Base-by-base conservation (phyloP, 176 grass and related monocot genomes). In the Ananas comosus region DNA sequence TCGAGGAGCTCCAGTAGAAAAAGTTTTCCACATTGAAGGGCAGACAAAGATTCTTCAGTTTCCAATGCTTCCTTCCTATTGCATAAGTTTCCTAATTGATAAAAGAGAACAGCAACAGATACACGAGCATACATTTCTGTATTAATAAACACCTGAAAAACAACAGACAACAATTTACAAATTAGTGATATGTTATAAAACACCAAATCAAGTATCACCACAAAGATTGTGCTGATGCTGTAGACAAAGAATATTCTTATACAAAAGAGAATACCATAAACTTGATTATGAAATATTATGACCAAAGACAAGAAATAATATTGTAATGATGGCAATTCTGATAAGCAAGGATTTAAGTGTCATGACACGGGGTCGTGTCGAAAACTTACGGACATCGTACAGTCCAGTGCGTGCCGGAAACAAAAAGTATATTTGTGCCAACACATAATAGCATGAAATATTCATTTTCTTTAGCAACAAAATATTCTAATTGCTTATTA, bases 111-210 rank as follows among this genome's bases (percentile, higher is more conserved):
- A 74, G 92, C 86, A 78, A 96, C 76, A 12, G 88, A 96, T 80
- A 88, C 88, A 13, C 92, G 85, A 76, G 92, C 88, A 76, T 96
- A 89, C 70, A 96, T 58, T 76, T 96, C 92, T 70, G 92, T 96
- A 78, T 91, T 96, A 75, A 96, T 89, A 73, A 96, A 96, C 42
- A 86, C 83, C 92, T 96, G 77, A 91, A 69, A 65, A 78, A 53
- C 42, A 24, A 75, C 52, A 14, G 23, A 29, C 73, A 78, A 63
- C 12, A 25, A 72, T 50, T 69, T 49, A 75, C 24, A 13, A 48
- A 66, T 27, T 12, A 65, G 13, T 59, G 9, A 59, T 42, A 59
- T 59, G 54, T 59, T 59, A 59, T 17, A 9, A 59, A 59, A 59
- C 6, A 59, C 10, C n/a, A 59, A 59, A 59, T 14, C 33, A 42